A percentile compares a stretch with the other conserved stretches of the same genome.
These are phyloP conservation scores for Hyphodiscus hymeniophilus DNA, from an alignment of 495 filamentous ascomycete genomes.

Conservation along the genomic window DNA sequence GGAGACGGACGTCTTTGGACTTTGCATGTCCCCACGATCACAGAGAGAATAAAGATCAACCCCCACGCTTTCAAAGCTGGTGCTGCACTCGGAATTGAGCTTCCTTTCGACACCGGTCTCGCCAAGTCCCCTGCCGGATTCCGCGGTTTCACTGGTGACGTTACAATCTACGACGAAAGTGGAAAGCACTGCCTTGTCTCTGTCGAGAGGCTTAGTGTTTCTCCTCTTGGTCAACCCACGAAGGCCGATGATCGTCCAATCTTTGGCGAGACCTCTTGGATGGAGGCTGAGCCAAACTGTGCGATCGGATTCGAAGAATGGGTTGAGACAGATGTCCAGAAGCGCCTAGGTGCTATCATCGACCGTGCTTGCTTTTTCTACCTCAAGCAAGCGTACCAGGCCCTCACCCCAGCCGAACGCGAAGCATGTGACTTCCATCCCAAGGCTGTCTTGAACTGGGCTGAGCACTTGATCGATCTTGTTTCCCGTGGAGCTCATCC, in stretches of 20 bases:
- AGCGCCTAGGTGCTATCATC: background rate
- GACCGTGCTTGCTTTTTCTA: constrained; percentile 1
- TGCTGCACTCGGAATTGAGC: background rate
- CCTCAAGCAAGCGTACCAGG: background rate
- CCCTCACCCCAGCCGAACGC: background rate
- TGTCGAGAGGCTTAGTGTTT: constrained; percentile 11
- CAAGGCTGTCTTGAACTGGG: background rate
- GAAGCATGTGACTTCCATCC: background rate
- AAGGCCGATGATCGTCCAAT: background rate
- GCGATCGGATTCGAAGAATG: background rate
- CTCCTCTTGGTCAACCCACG: background rate
- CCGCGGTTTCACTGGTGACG: constrained; percentile 10
- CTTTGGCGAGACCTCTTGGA: background rate
- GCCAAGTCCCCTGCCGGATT: background rate
- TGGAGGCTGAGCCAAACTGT: background rate
- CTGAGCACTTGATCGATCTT: background rate
- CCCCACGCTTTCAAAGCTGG: background rate
- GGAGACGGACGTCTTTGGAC: constrained; percentile 25
- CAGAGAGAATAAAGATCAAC: constrained; percentile 24
- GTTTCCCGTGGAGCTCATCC: background rate
- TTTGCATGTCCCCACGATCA: constrained; percentile 26
- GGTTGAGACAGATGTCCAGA: background rate
- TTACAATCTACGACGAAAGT: constrained; percentile 17
- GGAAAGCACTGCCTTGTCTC: constrained; percentile 18
- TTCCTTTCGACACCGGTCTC: background rate